Base-by-base conservation (phyloP, 768 basidiomycete species). In the Brasilioporus rufonigricans region DNA sequence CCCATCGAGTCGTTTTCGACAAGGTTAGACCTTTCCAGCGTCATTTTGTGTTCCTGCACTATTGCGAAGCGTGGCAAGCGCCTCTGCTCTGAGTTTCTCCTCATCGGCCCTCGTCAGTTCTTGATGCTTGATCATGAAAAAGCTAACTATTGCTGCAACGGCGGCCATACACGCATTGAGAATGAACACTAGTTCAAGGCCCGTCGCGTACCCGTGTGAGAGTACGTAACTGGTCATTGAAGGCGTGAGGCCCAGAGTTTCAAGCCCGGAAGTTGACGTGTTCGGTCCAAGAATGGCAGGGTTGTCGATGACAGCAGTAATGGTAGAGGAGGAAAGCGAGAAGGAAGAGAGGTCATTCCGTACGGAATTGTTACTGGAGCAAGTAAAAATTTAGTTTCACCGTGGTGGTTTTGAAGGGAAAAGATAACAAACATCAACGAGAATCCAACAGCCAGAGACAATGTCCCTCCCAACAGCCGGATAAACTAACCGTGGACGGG, bases 391-490 rank as follows among this genome's bases (percentile, higher is more conserved):
- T 53, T 2, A 47, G 45, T 29, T 53, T 44, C 12, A 1, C 27
- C n/a, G 2, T 11, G 8, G 21, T 21, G 2, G 26, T 38, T 48
- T 14, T 4, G 13, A 2, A 56, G 36, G 61, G 71, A 47, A 44
- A 18, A 47, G 32, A 23, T 11, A 40, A 58, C 65, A 16, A 57
- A 81, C 76, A 87, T 78, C 43, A 88, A 72, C 2, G 85, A 80
- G 0, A 80, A 77, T 5, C 80, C 83, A 26, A 87, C 73, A 1
- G 87, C 84, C 1, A 90, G 76, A 5, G 82, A 76, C 3, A 92
- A 63, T 0, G 88, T 85, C 18, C 88, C 88, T 19, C 89, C 89
- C 4, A 91, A 72, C 51, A 84, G 72, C 16, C 88, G 79, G 46
- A 88, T 74, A 59, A 90, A 88, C 84, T 86, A 48, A 2, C 53